Evolutionary conservation across 1,284 basidiomycete genomes (phyloP), one percentile per base, ranked within the genome.

Genomic region (Dichomitus squalens): DNA sequence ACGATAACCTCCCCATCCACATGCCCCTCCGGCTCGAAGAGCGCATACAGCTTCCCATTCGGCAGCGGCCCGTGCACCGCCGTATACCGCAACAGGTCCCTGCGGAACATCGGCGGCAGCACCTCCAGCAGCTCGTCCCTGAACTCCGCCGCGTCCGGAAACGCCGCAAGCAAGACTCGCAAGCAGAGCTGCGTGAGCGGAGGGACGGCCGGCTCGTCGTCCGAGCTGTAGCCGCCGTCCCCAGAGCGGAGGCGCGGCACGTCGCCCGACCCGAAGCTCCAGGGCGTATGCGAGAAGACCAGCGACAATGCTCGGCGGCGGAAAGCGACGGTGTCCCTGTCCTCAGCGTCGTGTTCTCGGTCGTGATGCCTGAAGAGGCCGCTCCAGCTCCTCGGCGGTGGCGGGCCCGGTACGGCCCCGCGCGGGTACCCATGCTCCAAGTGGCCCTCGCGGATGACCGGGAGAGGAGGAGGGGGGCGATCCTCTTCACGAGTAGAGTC

Each of bases 1-100:
- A 90, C 67, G 48, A 90, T 68, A 14, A 88, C 72, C 57, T 90
- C 88, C 0, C 85, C 83, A 46, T 83, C 80, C 4, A 77, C 76
- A 65, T 87, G 82, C 0, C 81, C 76, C 7, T 80, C 72, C 2
- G 74, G 72, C 29, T 76, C 75, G 55, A 79, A 76, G 1, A 89
- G 67, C 12, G 77, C 72, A 52, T 76, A 76, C 16, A 90, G 72
- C 55, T 79, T 79, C 12, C 70, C 62, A 53, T 67, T 75, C 5
- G 77, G 71, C 11, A 90, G 70, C 1, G 88, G 88, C 2, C 73
- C 69, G 55, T 85, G 76, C 16, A 87, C 68, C 14, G 86, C 81
- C 4, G 81, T 73, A 59, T 83, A 78, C 8, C 85, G 80, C 27
- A 88, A 70, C 14, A 88, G 72, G 33, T 77, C 75, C 40, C 81